Base-by-base conservation (phyloP, 2,329 filamentous ascomycete species). In the Sporothrix pallida region DNA sequence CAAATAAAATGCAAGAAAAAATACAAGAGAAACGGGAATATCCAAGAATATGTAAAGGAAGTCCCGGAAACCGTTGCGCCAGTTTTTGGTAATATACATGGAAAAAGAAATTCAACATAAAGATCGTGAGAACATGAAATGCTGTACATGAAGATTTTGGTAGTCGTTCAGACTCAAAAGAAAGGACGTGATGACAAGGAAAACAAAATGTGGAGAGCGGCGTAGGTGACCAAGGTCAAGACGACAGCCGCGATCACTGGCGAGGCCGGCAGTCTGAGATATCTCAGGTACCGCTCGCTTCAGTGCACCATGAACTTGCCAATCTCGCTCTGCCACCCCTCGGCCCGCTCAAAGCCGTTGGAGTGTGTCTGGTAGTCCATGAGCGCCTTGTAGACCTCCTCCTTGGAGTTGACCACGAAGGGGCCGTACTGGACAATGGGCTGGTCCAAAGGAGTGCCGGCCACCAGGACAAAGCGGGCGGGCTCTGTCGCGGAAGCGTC, bases 241-340 rank as follows among this genome's bases (percentile, higher is more conserved):
- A 46, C 20, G n/a, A 60, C 58, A 10, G 23, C 70, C 1, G 56
- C 44, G 2, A 56, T 1, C 8, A 60, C 2, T 8, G 42, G 42
- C 7, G 60, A 54, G 3, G 48, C 17, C 12, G 46, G 71, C 20
- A 56, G 23, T 44, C 52, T n/a, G 2, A 31, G 6, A 2, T 13
- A 13, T 17, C 12, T 20, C 42, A 42, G 46, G 15, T 56, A 23
- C 42, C 50, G 48, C 15, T 4, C 15, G 5, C 46, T 20, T 74
- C 69, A 85, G 15, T 81, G 79, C 52, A 80, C 82, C 91, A 93
- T 93, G 15, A 86, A 86, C 86, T 94, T 94, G 52, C 93, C 93
- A 87, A 97, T 97, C 83, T 97, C 92, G 79, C 92, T 94, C 82
- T 91, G 83, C 94, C 94, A 97, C 44, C 90, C 88, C 76, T 89